Conservation (phyloP, 768 basidiomycete genomes). For the Termitomyces sp. region DNA sequence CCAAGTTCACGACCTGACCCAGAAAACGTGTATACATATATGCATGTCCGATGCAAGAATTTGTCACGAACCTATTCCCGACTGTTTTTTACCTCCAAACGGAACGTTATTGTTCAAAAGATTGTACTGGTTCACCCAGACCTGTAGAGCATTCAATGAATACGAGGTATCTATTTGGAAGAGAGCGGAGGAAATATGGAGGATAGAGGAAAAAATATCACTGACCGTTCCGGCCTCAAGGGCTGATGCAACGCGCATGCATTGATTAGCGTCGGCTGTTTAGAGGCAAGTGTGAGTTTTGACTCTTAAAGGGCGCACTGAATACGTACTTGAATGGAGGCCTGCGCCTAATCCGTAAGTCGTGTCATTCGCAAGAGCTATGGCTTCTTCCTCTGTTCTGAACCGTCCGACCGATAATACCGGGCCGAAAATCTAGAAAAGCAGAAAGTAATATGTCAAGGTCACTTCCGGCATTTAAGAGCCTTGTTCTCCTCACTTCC, state of each 20-base stretch:
- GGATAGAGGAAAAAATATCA: slow-evolving; percentile 1
- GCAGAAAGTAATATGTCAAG: slow-evolving; percentile 4
- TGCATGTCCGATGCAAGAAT: not conserved
- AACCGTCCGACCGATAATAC: slow-evolving; percentile 84
- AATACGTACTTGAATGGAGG: slow-evolving; percentile 72
- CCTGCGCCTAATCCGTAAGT: slow-evolving; percentile 91
- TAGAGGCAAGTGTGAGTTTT: slow-evolving; percentile 8
- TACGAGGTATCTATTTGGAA: not conserved
- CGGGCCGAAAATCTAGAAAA: slow-evolving; percentile 84
- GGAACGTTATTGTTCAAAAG: slow-evolving; percentile 84
- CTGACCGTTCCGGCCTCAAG: slow-evolving; percentile 87
- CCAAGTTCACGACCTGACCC: slow-evolving; percentile 80
- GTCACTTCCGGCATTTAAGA: not conserved
- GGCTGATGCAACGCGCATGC: slow-evolving; percentile 82
- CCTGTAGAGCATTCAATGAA: slow-evolving; percentile 32
- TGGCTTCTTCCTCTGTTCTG: slow-evolving; percentile 83
- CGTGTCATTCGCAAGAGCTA: slow-evolving; percentile 82
- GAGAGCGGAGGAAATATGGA: not conserved
- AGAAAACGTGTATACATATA: not conserved
- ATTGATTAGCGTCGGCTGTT: slow-evolving; percentile 77
- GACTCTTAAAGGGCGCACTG: not conserved
- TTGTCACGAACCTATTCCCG: slow-evolving; percentile 67
- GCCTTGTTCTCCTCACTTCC: slow-evolving; percentile 42
- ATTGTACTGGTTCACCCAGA: slow-evolving; percentile 93
- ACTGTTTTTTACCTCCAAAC: slow-evolving; percentile 94